These are phyloP conservation scores for Tuctoria greenei DNA, from an alignment of 176 grass and related monocot genomes.

Conservation along the genomic window DNA sequence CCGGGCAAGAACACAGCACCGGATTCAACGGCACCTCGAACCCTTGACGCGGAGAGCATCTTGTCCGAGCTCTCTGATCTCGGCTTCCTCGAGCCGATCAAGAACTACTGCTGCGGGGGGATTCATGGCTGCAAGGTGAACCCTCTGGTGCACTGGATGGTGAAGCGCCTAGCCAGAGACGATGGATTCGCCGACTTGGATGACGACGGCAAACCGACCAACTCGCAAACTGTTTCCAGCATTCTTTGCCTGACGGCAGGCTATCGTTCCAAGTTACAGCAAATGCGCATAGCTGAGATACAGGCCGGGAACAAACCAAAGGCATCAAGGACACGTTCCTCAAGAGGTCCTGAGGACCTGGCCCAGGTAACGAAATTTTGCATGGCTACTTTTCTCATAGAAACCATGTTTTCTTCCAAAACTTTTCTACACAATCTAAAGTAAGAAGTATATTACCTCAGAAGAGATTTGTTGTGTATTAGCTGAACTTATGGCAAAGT, in stretches of 20 bases:
- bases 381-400: not conserved
- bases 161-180: conserved; percentile 28
- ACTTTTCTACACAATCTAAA: not conserved
- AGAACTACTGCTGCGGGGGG: conserved; percentile 27
- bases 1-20: too few species aligned
- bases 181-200: conserved; percentile 10
- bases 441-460: not conserved
- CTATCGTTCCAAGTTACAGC: not conserved
- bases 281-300: not conserved
- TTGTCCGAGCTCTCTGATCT: not conserved
- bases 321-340: not conserved
- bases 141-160: conserved; percentile 59
- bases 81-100: conserved; percentile 48
- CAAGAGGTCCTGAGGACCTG: not conserved
- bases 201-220: not conserved
- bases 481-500: too few species aligned
- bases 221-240: not conserved
- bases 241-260: conserved; percentile 37
- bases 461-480: too few species aligned
- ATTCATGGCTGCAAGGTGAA: conserved; percentile 55
- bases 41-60: not conserved
- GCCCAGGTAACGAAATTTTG: not conserved
- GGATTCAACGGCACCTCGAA: not conserved
- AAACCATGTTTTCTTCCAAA: not conserved
- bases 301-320: not conserved